A percentile compares a stretch with the other conserved stretches of the same genome.
Evolutionary conservation across 139 green algal species (phyloP).

Genomic region (Tetraselmis chui): DNA sequence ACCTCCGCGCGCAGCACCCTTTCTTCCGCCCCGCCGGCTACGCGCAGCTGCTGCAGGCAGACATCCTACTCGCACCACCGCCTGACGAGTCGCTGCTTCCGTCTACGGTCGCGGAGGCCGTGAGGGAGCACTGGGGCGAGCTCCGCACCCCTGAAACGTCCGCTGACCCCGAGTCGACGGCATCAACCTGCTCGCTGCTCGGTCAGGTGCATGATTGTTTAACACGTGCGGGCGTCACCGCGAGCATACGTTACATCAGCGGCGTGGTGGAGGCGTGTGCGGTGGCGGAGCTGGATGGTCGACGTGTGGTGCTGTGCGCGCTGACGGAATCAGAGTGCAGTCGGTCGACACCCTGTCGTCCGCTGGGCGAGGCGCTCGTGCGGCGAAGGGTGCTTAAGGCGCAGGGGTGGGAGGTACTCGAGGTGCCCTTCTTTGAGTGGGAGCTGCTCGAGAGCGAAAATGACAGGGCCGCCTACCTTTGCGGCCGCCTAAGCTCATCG

Average conservation of each 20-base stretch:
- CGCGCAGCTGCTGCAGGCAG: conserved; percentile 24
- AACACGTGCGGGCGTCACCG: background rate
- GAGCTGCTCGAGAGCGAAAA: background rate
- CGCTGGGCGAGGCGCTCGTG: background rate
- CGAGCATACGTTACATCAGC: background rate
- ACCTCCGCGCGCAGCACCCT: conserved; percentile 7
- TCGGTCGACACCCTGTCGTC: background rate
- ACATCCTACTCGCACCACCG: background rate
- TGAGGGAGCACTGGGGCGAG: conserved; percentile 19
- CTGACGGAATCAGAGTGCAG: background rate
- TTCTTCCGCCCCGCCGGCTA: conserved; percentile 26
- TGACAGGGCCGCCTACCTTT: background rate
- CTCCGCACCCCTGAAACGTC: no score
- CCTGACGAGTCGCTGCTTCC: background rate
- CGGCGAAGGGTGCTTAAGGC: background rate
- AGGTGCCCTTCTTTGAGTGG: background rate
- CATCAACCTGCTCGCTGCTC: background rate
- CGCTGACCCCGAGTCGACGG: no score
- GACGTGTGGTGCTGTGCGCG: background rate
- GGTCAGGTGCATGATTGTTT: background rate
- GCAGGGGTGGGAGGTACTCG: background rate
- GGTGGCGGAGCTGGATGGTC: background rate
- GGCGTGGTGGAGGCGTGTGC: background rate
- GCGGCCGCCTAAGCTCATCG: background rate
- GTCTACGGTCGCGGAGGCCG: background rate